Evolutionary conservation across 139 green algal species (phyloP), one percentile per base, ranked within the genome.

Genomic region (Micromonas pusilla): DNA sequence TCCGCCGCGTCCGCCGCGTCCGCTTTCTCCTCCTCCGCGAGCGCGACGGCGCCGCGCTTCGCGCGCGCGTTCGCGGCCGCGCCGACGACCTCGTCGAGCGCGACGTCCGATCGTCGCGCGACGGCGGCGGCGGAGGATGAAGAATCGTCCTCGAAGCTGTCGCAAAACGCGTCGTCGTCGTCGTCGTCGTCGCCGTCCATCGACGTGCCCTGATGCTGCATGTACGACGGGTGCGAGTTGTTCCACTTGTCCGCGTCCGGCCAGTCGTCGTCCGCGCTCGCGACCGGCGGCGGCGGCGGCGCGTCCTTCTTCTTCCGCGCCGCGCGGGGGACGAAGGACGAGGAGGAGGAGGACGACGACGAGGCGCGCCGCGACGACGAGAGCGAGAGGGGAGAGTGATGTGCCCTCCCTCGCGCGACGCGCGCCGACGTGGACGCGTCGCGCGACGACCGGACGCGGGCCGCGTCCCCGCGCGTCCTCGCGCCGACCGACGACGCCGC

Each of bases 111-210:
- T 31, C 2, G 1, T 65, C 26, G n/a, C 54, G n/a, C 54, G 54
- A 65, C 23, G 26, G 26, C 26, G 23, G n/a, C 26, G 26, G n/a
- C 26, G 23, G 54, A 65, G 54, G 26, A 65, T 65, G 23, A 3
- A 62, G 16, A 16, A n/a, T 26, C 66, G 13, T 26, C 13, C 19
- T 72, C 66, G 31, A 72, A 19, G 13, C 53, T 34, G 1, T 39
- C 66, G 66, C 66, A 72, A 26, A 75, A 75, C 68, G 37, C 20
- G 5, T 60, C 68, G 37, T n/a, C 68, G 37, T n/a, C 23, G 1
- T 63, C 68, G 28, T 70, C 31, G 63, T 70, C 63, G 26, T 70
- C 63, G n/a, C 32, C 63, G 63, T 70, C 63, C 63, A 57, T 16
- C 9, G 9, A 23, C 45, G 45, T 9, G 45, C 63, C 28, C 20